Percentiles rank a stretch among this genome's conserved stretches.
Conservation (phyloP, 768 basidiomycete genomes). For the Kwoniella newhampshirensis region DNA sequence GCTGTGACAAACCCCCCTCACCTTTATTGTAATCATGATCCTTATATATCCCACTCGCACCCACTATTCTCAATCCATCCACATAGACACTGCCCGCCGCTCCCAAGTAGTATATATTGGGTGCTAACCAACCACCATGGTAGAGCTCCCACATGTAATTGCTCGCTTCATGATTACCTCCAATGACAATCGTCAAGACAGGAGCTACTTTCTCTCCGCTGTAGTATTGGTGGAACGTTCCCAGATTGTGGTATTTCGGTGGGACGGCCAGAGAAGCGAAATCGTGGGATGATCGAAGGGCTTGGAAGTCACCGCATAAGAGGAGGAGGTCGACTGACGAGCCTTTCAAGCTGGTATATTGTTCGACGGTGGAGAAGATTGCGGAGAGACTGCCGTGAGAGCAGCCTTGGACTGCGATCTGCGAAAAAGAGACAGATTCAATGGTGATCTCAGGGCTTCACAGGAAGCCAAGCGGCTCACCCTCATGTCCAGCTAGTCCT, state of each 20-base stretch:
- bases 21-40: constrained; percentile 68
- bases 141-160: constrained; percentile 98
- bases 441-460: too few species aligned
- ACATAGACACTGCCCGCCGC: constrained; percentile 84
- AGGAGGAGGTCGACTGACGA: constrained; percentile 80
- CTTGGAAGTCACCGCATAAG: constrained; percentile 91
- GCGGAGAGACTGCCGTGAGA: constrained; percentile 70
- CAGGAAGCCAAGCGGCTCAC: constrained; percentile 1
- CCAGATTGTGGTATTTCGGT: constrained; percentile 77
- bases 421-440: neutral
- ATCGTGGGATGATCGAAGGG: constrained; percentile 79
- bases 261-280: constrained; percentile 89
- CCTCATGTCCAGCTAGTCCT: neutral
- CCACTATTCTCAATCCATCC: constrained; percentile 82
- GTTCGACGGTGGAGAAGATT: constrained; percentile 71
- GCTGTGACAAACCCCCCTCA: constrained; percentile 29
- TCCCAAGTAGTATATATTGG: constrained; percentile 94
- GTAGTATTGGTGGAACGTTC: constrained; percentile 85
- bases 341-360: constrained; percentile 63
- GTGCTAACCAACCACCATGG: constrained; percentile 95
- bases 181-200: constrained; percentile 86
- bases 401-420: constrained; percentile 92
- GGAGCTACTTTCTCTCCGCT: constrained; percentile 78
- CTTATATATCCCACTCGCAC: constrained; percentile 91
- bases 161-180: constrained; percentile 96